These are phyloP conservation scores for Austroboletus eburneus DNA, from an alignment of 768 basidiomycete species.

Conservation along the genomic window DNA sequence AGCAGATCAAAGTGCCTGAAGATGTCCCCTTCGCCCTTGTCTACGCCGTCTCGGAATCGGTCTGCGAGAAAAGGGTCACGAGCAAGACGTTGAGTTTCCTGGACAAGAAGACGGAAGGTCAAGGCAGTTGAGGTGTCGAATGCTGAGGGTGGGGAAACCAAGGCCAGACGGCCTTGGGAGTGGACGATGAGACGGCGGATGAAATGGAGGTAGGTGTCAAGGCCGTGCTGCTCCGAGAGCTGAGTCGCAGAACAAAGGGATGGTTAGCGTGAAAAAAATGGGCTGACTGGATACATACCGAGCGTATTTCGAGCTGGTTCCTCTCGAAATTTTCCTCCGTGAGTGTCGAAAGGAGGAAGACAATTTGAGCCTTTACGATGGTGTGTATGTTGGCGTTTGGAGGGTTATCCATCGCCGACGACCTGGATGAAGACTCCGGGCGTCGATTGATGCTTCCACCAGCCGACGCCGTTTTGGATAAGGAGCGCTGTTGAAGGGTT, in stretches of 20 bases:
- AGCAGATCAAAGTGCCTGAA: slow-evolving; percentile 81
- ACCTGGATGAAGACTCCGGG: slow-evolving; percentile 73
- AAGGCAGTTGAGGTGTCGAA: slow-evolving; percentile 75
- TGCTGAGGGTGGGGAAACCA: slow-evolving; percentile 54
- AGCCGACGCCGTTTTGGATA: slow-evolving; percentile 63
- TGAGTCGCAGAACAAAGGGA: slow-evolving; percentile 34
- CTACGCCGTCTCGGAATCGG: slow-evolving; percentile 85
- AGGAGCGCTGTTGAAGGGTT: slow-evolving; percentile 30
- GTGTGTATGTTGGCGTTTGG: slow-evolving; percentile 83
- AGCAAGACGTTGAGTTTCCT: slow-evolving; percentile 85
- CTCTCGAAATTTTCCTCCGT: slow-evolving; percentile 97
- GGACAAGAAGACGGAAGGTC: slow-evolving; percentile 79
- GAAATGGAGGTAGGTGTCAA: slow-evolving; percentile 97
- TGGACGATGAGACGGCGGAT: slow-evolving; percentile 93
- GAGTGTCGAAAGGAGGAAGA: slow-evolving; percentile 92
- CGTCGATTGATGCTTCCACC: slow-evolving; percentile 64
- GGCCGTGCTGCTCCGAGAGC: slow-evolving; percentile 95
- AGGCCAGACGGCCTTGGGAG: slow-evolving; percentile 67
- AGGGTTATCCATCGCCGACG: slow-evolving; percentile 82
- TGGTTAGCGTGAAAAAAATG: slow-evolving; percentile 4
- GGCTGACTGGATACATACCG: slow-evolving; percentile 51
- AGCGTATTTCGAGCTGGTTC: slow-evolving; percentile 91
- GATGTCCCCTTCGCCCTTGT: slow-evolving; percentile 81
- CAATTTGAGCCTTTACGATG: slow-evolving; percentile 95
- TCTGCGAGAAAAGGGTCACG: slow-evolving; percentile 88